Percentiles rank a stretch among this genome's conserved stretches.
These are phyloP conservation scores for Streptanthus diversifolius DNA, from an alignment of 345 rosid species.

Conservation along the genomic window DNA sequence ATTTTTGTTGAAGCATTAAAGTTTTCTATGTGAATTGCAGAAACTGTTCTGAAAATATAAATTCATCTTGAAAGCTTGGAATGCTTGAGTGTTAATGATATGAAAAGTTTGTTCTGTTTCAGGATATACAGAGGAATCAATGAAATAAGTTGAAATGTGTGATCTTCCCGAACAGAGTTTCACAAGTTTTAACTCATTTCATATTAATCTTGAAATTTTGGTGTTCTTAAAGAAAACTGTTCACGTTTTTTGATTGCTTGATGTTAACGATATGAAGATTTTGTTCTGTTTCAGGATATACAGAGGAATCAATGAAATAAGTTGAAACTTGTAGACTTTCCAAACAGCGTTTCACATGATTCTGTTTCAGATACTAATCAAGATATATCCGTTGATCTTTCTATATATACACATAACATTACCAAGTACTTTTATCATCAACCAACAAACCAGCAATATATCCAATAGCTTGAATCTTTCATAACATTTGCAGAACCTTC, in stretches of 20 bases:
- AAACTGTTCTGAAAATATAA: background rate
- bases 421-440: conserved; percentile 2
- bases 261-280: background rate
- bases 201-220: too few species aligned
- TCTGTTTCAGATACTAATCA: background rate
- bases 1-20: background rate
- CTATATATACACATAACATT: conserved; percentile 19
- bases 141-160: background rate
- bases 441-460: background rate
- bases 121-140: background rate
- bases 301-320: background rate
- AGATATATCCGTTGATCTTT: background rate
- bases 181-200: too few species aligned
- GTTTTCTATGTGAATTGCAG: background rate
- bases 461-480: conserved; percentile 12
- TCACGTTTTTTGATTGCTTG: background rate
- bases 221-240: background rate
- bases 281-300: background rate
- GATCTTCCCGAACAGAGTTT: too few species aligned
- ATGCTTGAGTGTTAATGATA: background rate
- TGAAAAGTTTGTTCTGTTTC: background rate
- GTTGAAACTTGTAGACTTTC: background rate
- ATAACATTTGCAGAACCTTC: conserved; percentile 3
- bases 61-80: background rate
- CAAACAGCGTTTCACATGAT: background rate